Percentiles rank a stretch among this genome's conserved stretches.
Conservation (phyloP, 257 asterid species). For the Solanum boliviense region DNA sequence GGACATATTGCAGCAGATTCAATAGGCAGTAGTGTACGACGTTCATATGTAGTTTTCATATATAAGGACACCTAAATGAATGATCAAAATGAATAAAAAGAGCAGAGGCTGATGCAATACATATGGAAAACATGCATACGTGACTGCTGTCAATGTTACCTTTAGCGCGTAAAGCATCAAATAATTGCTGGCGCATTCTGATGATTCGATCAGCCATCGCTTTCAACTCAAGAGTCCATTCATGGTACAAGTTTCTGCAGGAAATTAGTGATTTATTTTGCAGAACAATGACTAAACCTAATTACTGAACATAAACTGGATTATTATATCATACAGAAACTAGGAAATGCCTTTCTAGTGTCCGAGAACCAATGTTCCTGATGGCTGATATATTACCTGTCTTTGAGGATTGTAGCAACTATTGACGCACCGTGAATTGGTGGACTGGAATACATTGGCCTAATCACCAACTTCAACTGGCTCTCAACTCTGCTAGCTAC, state of each 20-base stretch:
- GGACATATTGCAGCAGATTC: background rate
- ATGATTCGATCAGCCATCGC: conserved; percentile 98
- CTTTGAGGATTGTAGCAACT: conserved; percentile 86
- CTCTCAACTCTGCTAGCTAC: conserved; percentile 95
- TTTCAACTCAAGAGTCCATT: conserved; percentile 92
- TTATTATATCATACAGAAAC: background rate
- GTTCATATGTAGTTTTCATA: background rate
- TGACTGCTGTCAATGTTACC: conserved; percentile 25
- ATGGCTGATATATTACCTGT: conserved; percentile 38
- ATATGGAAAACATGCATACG: background rate
- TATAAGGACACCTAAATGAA: background rate
- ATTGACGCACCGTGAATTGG: conserved; percentile 97
- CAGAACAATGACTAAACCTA: background rate
- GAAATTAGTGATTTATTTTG: background rate
- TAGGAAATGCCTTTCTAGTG: background rate
- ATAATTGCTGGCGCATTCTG: conserved; percentile 77
- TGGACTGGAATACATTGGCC: conserved; percentile 98
- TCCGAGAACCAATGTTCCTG: background rate
- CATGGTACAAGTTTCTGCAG: conserved; percentile 65
- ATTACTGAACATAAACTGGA: background rate
- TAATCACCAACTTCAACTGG: conserved; percentile 85
- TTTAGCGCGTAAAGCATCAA: conserved; percentile 66
- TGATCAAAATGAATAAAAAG: background rate
- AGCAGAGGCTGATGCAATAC: background rate
- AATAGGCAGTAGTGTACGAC: background rate